Conservation (phyloP, 805 yeast species). For the Barnettozyma sp. region DNA sequence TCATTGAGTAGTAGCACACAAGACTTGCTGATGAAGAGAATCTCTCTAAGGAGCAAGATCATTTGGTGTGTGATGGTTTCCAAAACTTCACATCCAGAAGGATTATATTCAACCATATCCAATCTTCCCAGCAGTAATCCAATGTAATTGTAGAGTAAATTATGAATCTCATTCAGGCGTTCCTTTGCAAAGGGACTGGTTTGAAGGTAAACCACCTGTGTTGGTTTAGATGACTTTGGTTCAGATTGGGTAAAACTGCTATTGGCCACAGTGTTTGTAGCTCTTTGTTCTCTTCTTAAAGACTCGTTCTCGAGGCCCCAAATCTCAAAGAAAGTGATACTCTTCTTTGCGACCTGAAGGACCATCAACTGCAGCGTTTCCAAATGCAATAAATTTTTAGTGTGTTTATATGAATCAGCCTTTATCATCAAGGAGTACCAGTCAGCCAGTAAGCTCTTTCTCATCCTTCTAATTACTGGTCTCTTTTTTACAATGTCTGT, state of each 20-base stretch:
- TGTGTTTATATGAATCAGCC: conserved; percentile 67
- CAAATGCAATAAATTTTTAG: conserved; percentile 49
- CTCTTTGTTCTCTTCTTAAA: conserved; percentile 22
- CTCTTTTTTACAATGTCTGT: conserved; percentile 59
- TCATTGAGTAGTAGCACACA: conserved; percentile 31
- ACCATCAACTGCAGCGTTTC: conserved; percentile 57
- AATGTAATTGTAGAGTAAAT: conserved; percentile 51
- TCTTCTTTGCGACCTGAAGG: conserved; percentile 59
- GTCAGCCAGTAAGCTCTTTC: conserved; percentile 67
- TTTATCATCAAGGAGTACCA: conserved; percentile 76
- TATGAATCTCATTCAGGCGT: conserved; percentile 59
- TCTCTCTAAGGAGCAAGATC: conserved; percentile 55
- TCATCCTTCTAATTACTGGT: conserved; percentile 52
- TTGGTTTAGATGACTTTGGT: conserved; percentile 6
- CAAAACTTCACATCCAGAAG: conserved; percentile 58
- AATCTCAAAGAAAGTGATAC: conserved; percentile 56
- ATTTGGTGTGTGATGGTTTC: conserved; percentile 66
- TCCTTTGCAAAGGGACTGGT: conserved; percentile 56
- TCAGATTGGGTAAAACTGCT: conserved; percentile 2
- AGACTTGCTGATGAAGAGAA: conserved; percentile 51
- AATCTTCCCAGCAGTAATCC: conserved; percentile 68
- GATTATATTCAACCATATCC: conserved; percentile 70
- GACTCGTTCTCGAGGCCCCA: conserved; percentile 63
- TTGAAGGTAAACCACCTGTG: conserved; percentile 36
- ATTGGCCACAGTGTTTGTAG: neutral